These are phyloP conservation scores for Xylaria flabelliformis DNA, from an alignment of 495 filamentous ascomycete genomes.

Conservation along the genomic window DNA sequence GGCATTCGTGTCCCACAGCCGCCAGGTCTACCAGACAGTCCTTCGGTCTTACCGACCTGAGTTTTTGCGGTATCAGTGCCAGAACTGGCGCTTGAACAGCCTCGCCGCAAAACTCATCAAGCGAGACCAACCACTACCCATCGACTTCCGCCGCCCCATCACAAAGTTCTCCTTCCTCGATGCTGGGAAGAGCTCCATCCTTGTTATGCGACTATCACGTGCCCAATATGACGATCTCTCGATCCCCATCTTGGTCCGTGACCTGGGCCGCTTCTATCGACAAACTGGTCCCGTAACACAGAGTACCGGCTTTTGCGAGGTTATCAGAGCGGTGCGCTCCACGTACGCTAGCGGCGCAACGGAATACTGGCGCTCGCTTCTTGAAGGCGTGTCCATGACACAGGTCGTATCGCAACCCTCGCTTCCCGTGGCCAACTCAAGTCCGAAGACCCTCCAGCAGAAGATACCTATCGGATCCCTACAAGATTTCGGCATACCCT, in stretches of 20 bases:
- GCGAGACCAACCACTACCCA: slow-evolving; percentile 46
- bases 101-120: slow-evolving; percentile 48
- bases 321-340: slow-evolving; percentile 44
- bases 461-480: slow-evolving; percentile 45
- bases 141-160: slow-evolving; percentile 49
- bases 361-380: slow-evolving; percentile 51
- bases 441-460: slow-evolving; percentile 45
- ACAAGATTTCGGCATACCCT: slow-evolving; percentile 37
- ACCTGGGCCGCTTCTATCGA: slow-evolving; percentile 52
- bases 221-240: slow-evolving; percentile 56
- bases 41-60: slow-evolving; percentile 47
- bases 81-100: slow-evolving; percentile 48
- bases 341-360: slow-evolving; percentile 44
- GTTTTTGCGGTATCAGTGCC: slow-evolving; percentile 49
- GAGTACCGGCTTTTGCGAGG: slow-evolving; percentile 52
- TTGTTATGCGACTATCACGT: slow-evolving; percentile 52
- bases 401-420: slow-evolving; percentile 49
- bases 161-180: slow-evolving; percentile 57
- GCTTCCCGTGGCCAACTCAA: slow-evolving; percentile 44
- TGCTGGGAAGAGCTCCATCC: slow-evolving; percentile 51
- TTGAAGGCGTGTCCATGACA: slow-evolving; percentile 51
- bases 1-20: slow-evolving; percentile 49
- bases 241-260: slow-evolving; percentile 48
- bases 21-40: slow-evolving; percentile 53
- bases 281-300: slow-evolving; percentile 40